Evolutionary conservation across 495 filamentous ascomycete genomes (phyloP).

Genomic region (Gamarada debralockiae): DNA sequence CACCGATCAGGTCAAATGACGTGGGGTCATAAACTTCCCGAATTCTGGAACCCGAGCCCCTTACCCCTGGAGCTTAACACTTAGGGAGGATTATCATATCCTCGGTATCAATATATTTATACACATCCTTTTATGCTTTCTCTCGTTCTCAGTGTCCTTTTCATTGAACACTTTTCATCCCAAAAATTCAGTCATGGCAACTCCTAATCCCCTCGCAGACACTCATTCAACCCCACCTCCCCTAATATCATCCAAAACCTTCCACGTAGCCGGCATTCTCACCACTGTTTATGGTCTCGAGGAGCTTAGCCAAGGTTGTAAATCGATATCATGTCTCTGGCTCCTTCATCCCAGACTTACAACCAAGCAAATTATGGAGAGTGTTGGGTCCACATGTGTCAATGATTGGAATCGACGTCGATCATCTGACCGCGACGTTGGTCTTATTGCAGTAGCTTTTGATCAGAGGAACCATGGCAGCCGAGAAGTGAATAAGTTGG

Average conservation of each 20-base stretch:
- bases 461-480: constrained; percentile 90
- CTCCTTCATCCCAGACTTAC: constrained; percentile 76
- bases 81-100: too few species aligned
- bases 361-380: constrained; percentile 65
- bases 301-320: constrained; percentile 52
- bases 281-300: constrained; percentile 74
- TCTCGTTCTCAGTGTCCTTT: too few species aligned
- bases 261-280: constrained; percentile 71
- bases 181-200: too few species aligned
- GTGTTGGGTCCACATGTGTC: constrained; percentile 51
- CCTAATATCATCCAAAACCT: constrained; percentile 54
- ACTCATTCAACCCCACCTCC: constrained; percentile 21
- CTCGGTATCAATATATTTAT: too few species aligned
- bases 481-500: constrained; percentile 49
- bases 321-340: constrained; percentile 71
- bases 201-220: constrained; percentile 18
- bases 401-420: constrained; percentile 49
- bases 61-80: too few species aligned
- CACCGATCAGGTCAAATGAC: neutral
- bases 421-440: constrained; percentile 28
- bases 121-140: too few species aligned
- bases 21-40: neutral
- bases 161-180: neutral
- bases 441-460: constrained; percentile 76
- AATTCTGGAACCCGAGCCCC: too few species aligned